Evolutionary conservation across 176 grass and related monocot genomes (phyloP), one percentile per base, ranked within the genome.

Genomic region (Avena insularis): DNA sequence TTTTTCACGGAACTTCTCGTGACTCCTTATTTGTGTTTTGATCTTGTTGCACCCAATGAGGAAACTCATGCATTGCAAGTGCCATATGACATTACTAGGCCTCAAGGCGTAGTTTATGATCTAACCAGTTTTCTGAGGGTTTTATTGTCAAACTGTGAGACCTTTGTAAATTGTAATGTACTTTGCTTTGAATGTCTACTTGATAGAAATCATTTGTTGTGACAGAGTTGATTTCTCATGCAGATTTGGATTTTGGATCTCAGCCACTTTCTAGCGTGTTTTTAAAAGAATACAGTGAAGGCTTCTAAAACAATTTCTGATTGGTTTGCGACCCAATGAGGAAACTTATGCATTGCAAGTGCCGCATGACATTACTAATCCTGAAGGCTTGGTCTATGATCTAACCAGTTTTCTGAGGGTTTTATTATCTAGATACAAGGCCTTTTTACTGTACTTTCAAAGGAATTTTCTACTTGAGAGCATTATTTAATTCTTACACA

Each of bases 61-160:
- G 70, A 84, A 84, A 64, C 11, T 69, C 17, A 66, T 85, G 49
- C 62, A 57, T 38, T 66, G 58, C 88, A 81, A 81, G 58, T 81
- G 77, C 47, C 19, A 13, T 81, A 89, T 76, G 77, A 82, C 79
- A 55, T 75, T 43, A 19, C 53, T 71, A 87, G 23, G 45, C 69
- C 46, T 71, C 51, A 31, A 77, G 19, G 43, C 40, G 82, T 53
- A 10, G 1, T 63, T 19, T 80, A 80, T 75, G 82, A 85, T 80
- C 61, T 74, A 54, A 38, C 16, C 13, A 31, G 17, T 58, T 55
- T 90, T 83, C 33, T 65, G 43, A 90, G 72, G 45, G 11, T 54
- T 51, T 51, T 3, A 49, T 15, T 12, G 13, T 47, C n/a, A 31
- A 46, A 12, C 23, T 70, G 48, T 4, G 19, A 36, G 19, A 82